These are phyloP conservation scores for Asterophora lycoperdoides DNA, from an alignment of 768 basidiomycete genomes.

Conservation along the genomic window DNA sequence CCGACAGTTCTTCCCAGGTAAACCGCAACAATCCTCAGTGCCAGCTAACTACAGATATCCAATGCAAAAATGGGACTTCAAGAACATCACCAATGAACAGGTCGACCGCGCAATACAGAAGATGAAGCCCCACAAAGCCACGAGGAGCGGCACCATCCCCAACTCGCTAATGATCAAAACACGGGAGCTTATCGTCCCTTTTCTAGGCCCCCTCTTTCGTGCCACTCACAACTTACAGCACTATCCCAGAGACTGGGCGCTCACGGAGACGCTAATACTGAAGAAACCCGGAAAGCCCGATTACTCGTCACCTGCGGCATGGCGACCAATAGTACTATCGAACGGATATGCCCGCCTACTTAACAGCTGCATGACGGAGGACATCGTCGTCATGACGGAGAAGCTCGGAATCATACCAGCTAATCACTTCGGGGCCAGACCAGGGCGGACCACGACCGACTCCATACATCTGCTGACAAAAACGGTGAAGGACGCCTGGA, in stretches of 20 bases:
- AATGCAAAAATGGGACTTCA: slow-evolving; percentile 8
- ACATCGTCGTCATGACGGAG: no score
- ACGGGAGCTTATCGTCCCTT: slow-evolving; percentile 13
- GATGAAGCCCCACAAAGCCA: slow-evolving; percentile 33
- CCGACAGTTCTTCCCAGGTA: no score
- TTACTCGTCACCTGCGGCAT: no score
- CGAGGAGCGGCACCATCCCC: slow-evolving; percentile 19
- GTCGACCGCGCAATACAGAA: slow-evolving; percentile 20
- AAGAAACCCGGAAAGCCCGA: no score
- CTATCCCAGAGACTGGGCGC: not conserved
- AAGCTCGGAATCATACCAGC: slow-evolving; percentile 6
- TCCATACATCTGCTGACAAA: slow-evolving; percentile 25
- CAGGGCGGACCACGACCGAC: slow-evolving; percentile 27
- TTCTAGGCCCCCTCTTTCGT: no score
- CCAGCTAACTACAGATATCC: slow-evolving; percentile 22
- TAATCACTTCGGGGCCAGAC: no score
- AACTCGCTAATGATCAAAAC: slow-evolving; percentile 30
- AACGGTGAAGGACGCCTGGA: slow-evolving; percentile 34
- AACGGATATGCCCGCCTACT: slow-evolving; percentile 31
- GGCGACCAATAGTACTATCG: no score
- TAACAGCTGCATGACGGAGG: no score
- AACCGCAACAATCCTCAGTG: not conserved
- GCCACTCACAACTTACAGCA: slow-evolving; percentile 6
- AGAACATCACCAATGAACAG: slow-evolving; percentile 21
- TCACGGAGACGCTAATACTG: no score